A percentile compares a stretch with the other conserved stretches of the same genome.
These are phyloP conservation scores for Eragrostis tef DNA, from an alignment of 202 grass and related monocot species.

Conservation along the genomic window DNA sequence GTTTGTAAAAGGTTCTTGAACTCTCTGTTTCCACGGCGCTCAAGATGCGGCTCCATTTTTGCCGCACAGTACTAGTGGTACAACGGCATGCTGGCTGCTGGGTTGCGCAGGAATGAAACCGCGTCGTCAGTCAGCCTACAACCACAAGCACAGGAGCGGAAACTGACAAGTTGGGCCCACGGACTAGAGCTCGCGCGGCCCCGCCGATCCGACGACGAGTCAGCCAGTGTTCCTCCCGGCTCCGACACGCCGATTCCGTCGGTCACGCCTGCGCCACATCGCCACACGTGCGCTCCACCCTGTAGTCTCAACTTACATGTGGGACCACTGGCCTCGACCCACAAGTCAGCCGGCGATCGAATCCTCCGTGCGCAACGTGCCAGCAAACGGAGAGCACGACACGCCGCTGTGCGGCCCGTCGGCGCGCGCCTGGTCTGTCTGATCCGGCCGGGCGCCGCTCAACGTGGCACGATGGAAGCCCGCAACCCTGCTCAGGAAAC, in stretches of 20 bases:
- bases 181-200: background rate
- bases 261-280: slow-evolving; percentile 3
- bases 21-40: background rate
- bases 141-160: too few relatives aligned
- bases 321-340: fast-evolving
- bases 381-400: background rate
- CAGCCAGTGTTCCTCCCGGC: background rate
- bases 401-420: background rate
- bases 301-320: background rate
- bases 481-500: fast-evolving
- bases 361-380: background rate
- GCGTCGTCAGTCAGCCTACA: too few relatives aligned
- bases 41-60: background rate
- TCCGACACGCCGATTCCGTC: slow-evolving; percentile 12
- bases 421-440: slow-evolving; percentile 15
- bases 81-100: background rate
- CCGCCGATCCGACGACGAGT: background rate
- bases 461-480: background rate
- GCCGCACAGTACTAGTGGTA: background rate
- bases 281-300: slow-evolving; percentile 12
- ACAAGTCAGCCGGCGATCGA: background rate
- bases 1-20: too few relatives aligned
- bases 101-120: background rate
- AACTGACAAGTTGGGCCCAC: background rate
- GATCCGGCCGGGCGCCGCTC: background rate